Evolutionary conservation across 345 rosid genomes (phyloP).

Genomic region (Sisymbrium irio): DNA sequence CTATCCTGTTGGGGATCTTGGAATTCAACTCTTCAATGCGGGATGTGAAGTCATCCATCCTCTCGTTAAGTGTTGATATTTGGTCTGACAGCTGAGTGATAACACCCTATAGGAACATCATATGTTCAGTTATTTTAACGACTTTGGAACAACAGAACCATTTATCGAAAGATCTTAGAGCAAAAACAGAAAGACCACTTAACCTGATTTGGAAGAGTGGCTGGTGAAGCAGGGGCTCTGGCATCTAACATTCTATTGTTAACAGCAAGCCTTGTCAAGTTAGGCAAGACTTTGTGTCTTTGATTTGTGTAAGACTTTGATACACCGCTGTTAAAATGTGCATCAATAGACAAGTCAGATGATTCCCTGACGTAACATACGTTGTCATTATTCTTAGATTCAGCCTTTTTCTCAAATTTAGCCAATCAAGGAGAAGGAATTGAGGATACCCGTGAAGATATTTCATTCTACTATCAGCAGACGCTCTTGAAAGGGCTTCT

Average conservation of each 20-base stretch:
- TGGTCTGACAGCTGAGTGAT: constrained; percentile 91
- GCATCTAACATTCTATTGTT: constrained; percentile 73
- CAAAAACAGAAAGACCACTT: constrained; percentile 1
- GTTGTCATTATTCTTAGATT: constrained; percentile 15
- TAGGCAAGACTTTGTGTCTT: constrained; percentile 65
- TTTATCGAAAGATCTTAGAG: not conserved
- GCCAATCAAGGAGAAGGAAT: constrained; percentile 3
- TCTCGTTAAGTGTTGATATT: constrained; percentile 89
- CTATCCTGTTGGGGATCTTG: constrained; percentile 54
- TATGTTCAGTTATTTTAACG: not conserved
- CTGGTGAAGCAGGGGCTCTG: constrained; percentile 62
- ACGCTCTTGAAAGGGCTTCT: constrained; percentile 96
- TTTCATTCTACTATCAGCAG: constrained; percentile 86
- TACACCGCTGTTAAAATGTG: constrained; percentile 43
- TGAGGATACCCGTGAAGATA: constrained; percentile 83
- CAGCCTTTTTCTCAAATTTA: not conserved
- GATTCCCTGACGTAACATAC: constrained; percentile 15
- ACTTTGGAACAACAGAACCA: constrained; percentile 2
- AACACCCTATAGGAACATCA: constrained; percentile 53
- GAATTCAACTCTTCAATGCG: constrained; percentile 84
- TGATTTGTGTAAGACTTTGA: constrained; percentile 70
- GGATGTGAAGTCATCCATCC: constrained; percentile 91
- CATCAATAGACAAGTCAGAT: constrained; percentile 24
- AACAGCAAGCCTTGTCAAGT: constrained; percentile 75
- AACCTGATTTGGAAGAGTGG: constrained; percentile 74